Evolutionary conservation across 1,284 basidiomycete species (phyloP).

Genomic region (Ganoderma sp.): DNA sequence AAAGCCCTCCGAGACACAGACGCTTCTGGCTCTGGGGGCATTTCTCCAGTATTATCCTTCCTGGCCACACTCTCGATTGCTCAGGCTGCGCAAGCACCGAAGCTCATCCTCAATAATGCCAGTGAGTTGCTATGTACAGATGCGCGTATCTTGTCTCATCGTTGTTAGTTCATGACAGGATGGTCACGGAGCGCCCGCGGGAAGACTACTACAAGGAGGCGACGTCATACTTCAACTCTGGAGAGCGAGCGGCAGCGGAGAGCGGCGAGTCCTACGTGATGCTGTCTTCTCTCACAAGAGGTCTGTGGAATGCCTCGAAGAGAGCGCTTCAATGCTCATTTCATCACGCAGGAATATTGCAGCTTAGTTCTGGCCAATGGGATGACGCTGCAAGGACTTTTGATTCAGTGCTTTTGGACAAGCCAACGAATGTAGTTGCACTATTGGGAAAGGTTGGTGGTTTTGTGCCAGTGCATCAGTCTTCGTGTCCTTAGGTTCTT

Average conservation of each 20-base stretch:
- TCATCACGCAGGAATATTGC: conserved; percentile 67
- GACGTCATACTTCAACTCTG: conserved; percentile 71
- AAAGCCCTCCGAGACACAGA: conserved; percentile 62
- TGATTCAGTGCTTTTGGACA: conserved; percentile 78
- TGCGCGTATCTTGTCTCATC: background rate
- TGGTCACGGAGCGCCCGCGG: conserved; percentile 66
- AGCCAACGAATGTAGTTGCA: conserved; percentile 84
- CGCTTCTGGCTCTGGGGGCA: conserved; percentile 43
- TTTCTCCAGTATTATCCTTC: conserved; percentile 76
- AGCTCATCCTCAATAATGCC: conserved; percentile 72
- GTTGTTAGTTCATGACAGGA: conserved; percentile 58
- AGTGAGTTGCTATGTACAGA: conserved; percentile 54
- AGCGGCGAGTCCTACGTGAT: conserved; percentile 53
- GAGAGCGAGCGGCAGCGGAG: conserved; percentile 59
- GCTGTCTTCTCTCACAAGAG: conserved; percentile 71
- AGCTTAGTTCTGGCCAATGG: conserved; percentile 80
- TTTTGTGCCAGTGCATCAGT: background rate
- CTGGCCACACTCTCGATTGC: conserved; percentile 85
- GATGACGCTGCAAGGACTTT: conserved; percentile 82
- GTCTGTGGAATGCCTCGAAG: conserved; percentile 42
- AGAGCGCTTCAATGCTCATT: conserved; percentile 21
- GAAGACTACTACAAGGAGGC: conserved; percentile 74
- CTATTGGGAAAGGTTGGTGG: conserved; percentile 73
- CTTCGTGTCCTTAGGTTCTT: conserved; percentile 10
- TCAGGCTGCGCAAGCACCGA: conserved; percentile 81